Conservation (phyloP, 768 basidiomycete species). For the Tricholomella constricta region DNA sequence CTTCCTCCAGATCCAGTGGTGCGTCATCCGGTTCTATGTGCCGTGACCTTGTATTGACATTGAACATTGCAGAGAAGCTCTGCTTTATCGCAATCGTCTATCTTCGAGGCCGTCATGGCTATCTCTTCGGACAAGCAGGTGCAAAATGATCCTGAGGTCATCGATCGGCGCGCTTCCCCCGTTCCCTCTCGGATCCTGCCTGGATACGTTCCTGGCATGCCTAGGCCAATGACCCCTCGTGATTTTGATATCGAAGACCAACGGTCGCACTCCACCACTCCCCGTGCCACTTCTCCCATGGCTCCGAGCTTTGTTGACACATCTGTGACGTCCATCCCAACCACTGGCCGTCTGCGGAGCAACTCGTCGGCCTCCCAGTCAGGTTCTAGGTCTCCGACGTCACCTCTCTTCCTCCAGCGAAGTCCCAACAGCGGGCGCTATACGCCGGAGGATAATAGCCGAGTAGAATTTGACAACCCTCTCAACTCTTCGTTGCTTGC, state of each 20-base stretch:
- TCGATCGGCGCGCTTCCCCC: slow-evolving; percentile 56
- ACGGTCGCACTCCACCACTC: slow-evolving; percentile 72
- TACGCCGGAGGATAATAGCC: slow-evolving; percentile 56
- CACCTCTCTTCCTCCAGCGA: slow-evolving; percentile 56
- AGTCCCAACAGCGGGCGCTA: slow-evolving; percentile 60
- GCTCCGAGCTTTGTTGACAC: slow-evolving; percentile 35
- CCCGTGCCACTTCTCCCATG: slow-evolving; percentile 73
- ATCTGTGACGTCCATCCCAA: slow-evolving; percentile 32
- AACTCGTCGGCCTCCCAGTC: slow-evolving; percentile 58
- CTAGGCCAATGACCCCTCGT: slow-evolving; percentile 87
- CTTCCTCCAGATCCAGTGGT: slow-evolving; percentile 27
- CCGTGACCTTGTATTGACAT: slow-evolving; percentile 10
- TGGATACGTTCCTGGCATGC: slow-evolving; percentile 90
- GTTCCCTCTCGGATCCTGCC: slow-evolving; percentile 66
- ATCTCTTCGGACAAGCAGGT: slow-evolving; percentile 65
- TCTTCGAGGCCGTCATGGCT: slow-evolving; percentile 68
- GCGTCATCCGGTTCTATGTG: slow-evolving; percentile 21
- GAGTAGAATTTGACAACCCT: slow-evolving; percentile 45
- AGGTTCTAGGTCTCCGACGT: slow-evolving; percentile 50
- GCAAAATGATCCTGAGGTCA: slow-evolving; percentile 42
- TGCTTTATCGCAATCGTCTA: slow-evolving; percentile 37
- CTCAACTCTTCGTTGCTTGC: slow-evolving; percentile 54
- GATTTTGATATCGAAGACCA: slow-evolving; percentile 75
- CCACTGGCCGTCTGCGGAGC: slow-evolving; percentile 45
- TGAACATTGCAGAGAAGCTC: slow-evolving; percentile 30